Conservation (phyloP, 768 basidiomycete species). For the Suillus tomentosus region DNA sequence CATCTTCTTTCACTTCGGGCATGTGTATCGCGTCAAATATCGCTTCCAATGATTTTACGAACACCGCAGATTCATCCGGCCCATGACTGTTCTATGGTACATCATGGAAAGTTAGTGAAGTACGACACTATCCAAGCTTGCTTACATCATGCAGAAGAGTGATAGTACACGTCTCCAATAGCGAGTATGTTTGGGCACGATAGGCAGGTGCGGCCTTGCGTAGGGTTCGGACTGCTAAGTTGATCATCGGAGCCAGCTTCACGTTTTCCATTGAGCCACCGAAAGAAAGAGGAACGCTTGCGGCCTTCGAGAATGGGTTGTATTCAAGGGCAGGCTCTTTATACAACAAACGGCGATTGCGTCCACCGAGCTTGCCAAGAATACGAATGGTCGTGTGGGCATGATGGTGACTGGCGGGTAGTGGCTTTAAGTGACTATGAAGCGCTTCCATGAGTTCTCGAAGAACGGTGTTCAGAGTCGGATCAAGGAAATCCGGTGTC, state of each 20-base stretch:
- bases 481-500: constrained; percentile 96
- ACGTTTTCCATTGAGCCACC: constrained; percentile 63
- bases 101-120: neutral
- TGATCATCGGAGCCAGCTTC: constrained; percentile 64
- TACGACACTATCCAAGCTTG: neutral
- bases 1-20: constrained; percentile 67
- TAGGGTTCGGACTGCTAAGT: constrained; percentile 66
- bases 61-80: constrained; percentile 74
- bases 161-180: constrained; percentile 71
- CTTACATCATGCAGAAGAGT: constrained; percentile 75
- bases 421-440: constrained; percentile 86
- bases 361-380: constrained; percentile 92
- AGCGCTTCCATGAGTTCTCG: constrained; percentile 94
- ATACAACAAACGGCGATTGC: constrained; percentile 85
- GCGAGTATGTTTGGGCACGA: constrained; percentile 62
- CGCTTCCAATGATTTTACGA: constrained; percentile 70
- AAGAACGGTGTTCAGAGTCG: constrained; percentile 89
- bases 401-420: constrained; percentile 86
- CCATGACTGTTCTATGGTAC: constrained; percentile 61
- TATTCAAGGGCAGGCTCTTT: constrained; percentile 79
- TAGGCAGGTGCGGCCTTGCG: constrained; percentile 48
- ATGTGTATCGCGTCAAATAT: constrained; percentile 76
- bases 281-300: constrained; percentile 75
- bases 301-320: constrained; percentile 66
- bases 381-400: constrained; percentile 96